Evolutionary conservation across 108 stramenopile species (phyloP), one percentile per base, ranked within the genome.

Genomic region (Cyclostephanos invisitatus): DNA sequence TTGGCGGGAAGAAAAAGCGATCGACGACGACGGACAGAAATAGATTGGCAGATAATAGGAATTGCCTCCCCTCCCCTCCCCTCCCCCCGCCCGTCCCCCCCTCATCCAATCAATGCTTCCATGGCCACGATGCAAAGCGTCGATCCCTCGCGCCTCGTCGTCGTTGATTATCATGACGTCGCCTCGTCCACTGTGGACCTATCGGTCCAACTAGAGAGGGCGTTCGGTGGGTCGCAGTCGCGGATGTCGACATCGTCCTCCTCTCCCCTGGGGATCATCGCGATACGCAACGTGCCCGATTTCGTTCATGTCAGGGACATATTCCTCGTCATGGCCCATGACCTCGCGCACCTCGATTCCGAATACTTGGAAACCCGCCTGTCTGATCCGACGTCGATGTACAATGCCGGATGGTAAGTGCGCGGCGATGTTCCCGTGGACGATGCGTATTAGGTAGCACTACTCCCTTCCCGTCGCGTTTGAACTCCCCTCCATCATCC

Each of bases 391-490:
- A 73, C 67, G 32, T 85, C 88, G 49, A 28, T 95, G 38, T 97
- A 91, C 77, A 95, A 97, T 71, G 89, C 95, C 14, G 96, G 96
- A 27, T 97, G 95, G 95, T 58, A 5, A 58, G 56, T 11, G 27
- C 15, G 27, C 15, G 17, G 3, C 10, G 17, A 14, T 11, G n/a
- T n/a, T n/a, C n/a, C 15, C 8, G 24, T 58, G 56, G 32, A 29
- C 10, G n/a, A 55, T 55, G n/a, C n/a, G n/a, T n/a, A n/a, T n/a
- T n/a, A 55, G 22, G 22, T 55, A 24, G 54, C 2, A 22, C 54
- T 29, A n/a, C n/a, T n/a, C n/a, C 32, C 56, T 29, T 11, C 25
- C 27, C 2, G 28, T 58, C 15, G 17, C 15, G 17, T 29, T n/a
- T 58, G 25, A 8, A 58, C 24, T 15, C 5, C 25, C 5, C 4